Conservation (phyloP, 2,329 filamentous ascomycete species). For the Arthrobotrys sinensis region DNA sequence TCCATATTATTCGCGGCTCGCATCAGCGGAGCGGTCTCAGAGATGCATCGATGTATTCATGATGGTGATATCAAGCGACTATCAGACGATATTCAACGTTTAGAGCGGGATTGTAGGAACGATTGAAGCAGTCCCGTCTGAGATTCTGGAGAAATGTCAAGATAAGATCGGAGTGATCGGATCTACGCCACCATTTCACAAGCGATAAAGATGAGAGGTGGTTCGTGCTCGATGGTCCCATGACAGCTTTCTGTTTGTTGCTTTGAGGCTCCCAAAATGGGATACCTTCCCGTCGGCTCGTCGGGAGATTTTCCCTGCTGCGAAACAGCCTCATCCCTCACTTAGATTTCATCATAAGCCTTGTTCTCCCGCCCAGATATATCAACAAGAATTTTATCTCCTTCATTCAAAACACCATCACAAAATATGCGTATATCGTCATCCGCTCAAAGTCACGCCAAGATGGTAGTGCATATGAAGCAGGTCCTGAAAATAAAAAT, state of each 20-base stretch:
- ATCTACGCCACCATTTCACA: constrained; percentile 39
- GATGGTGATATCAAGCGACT: constrained; percentile 44
- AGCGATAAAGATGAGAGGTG: constrained; percentile 14
- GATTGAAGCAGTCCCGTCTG: not conserved
- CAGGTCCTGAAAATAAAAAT: constrained; percentile 35
- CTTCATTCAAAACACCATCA: constrained; percentile 54
- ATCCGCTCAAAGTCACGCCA: constrained; percentile 28
- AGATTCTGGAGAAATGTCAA: constrained; percentile 13
- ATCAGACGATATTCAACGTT: constrained; percentile 27
- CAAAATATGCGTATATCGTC: constrained; percentile 46
- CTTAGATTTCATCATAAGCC: constrained; percentile 46
- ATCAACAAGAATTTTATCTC: constrained; percentile 29
- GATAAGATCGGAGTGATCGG: constrained; percentile 56
- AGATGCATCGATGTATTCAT: constrained; percentile 16
- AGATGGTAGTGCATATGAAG: constrained; percentile 39
- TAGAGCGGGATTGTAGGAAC: constrained; percentile 14
- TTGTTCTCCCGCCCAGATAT: constrained; percentile 24
- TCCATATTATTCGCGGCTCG: constrained; percentile 35
- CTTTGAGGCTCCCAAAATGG: constrained; percentile 44
- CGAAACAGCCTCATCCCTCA: constrained; percentile 54
- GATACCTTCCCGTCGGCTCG: constrained; percentile 55
- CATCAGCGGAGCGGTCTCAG: constrained; percentile 6
- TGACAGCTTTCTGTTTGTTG: constrained; percentile 11
- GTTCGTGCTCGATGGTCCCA: constrained; percentile 30
- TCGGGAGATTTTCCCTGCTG: constrained; percentile 52